Evolutionary conservation across 176 grass and related monocot genomes (phyloP), one percentile per base, ranked within the genome.

Genomic region (Raddia guianensis): DNA sequence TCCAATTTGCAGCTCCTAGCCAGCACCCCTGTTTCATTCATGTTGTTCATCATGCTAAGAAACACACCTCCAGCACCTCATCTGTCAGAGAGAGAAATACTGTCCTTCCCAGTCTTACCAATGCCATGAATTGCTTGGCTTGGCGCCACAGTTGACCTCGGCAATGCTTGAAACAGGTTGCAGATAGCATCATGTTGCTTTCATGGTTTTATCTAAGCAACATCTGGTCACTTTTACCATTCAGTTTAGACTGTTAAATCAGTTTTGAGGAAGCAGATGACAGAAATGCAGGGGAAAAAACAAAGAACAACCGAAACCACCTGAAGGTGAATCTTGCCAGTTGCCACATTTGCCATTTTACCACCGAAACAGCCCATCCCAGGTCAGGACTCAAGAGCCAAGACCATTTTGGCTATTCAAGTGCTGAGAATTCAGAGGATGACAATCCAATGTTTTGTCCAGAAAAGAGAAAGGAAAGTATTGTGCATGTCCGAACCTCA

Each of bases 11-110:
- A 77, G 15, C 68, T 76, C 64, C 33, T 64, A 42, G 79, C 19
- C 57, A 33, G 3, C 15, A 27, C 27, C 47, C 64, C 49, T 44
- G 48, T 76, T 73, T 73, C 13, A 21, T 60, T 50, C 74, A 9
- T 60, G 11, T 54, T 14, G 6, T 75, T 83, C 44, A 75, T 82
- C 61, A 65, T 49, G 49, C 42, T 42, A 55, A 55, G 9, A 8
- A 46, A 53, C 45, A 65, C 9, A 48, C 34, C 48, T 63, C 66
- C 4, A 18, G 51, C 18, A 70, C 27, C 56, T 46, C 16, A 48
- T 16, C 37, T n/a, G 76, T 27, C 70, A 62, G 33, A 61, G 7
- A 18, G 3, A 34, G 33, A 73, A 34, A 44, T 10, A 8, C 18
- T 55, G 27, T 3, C 50, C 2, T 32, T 58, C n/a, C n/a, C 18